phyloP scores from a whole-genome alignment of 2,329 filamentous ascomycete species.

The Camillea tinctor region DNA sequence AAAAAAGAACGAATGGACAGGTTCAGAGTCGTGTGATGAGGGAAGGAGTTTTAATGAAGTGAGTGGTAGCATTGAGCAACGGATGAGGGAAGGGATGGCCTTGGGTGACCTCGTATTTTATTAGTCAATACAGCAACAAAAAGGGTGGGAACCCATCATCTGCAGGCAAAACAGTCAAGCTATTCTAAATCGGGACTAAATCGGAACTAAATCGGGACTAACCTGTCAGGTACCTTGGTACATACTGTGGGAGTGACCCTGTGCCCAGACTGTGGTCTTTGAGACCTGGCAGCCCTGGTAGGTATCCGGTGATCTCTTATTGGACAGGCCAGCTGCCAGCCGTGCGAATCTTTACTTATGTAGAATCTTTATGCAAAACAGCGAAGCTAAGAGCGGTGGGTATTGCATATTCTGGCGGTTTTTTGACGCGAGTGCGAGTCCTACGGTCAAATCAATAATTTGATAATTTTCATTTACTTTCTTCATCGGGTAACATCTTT shows the following conservation, averaged over 20 bases:
- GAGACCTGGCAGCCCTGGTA: background rate
- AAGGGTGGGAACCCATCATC: background rate
- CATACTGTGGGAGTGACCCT: background rate
- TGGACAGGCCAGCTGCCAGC: background rate
- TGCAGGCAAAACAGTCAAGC: background rate
- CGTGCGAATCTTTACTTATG: background rate
- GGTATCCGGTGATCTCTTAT: background rate
- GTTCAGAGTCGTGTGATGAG: background rate
- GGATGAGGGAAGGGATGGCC: background rate
- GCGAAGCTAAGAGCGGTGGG: background rate
- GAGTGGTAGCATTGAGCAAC: constrained; percentile 2
- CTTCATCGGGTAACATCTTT: too few species aligned
- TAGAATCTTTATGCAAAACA: background rate
- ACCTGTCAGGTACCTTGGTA: background rate
- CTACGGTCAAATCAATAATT: too few species aligned
- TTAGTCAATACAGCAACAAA: constrained; percentile 6
- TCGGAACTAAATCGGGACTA: background rate
- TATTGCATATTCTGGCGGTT: background rate
- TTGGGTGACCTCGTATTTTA: constrained; percentile 3
- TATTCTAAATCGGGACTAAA: background rate
- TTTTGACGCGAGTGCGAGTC: background rate
- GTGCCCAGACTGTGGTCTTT: background rate
- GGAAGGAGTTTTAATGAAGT: constrained; percentile 1
- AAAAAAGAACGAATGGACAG: background rate
- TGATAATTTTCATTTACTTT: too few species aligned